Percentiles rank a stretch among this genome's conserved stretches.
Conservation (phyloP, 768 basidiomycete species). For the Leccinum broughii region DNA sequence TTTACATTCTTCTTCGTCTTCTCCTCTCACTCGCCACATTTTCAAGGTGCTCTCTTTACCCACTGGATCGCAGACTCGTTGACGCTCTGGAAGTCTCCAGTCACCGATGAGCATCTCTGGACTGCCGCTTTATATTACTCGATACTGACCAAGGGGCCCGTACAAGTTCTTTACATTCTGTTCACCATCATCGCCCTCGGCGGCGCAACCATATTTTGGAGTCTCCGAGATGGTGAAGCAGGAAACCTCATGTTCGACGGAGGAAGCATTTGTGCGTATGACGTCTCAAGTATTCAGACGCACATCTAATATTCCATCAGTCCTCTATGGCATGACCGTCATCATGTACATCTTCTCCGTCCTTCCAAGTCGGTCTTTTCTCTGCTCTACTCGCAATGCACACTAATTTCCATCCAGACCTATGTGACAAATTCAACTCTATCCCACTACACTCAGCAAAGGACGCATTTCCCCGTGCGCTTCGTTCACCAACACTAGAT, state of each 20-base stretch:
- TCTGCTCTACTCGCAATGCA: background rate
- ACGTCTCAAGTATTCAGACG: background rate
- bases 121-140: constrained; percentile 82
- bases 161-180: constrained; percentile 56
- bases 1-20: background rate
- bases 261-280: constrained; percentile 77
- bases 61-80: constrained; percentile 94
- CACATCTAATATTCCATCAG: constrained; percentile 39
- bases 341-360: constrained; percentile 76
- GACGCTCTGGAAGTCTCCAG: constrained; percentile 85
- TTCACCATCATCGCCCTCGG: constrained; percentile 58
- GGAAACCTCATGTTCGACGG: constrained; percentile 92
- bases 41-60: constrained; percentile 74
- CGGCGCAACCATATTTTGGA: constrained; percentile 71
- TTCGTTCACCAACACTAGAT: constrained; percentile 68
- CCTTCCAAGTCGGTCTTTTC: constrained; percentile 63
- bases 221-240: constrained; percentile 72
- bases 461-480: constrained; percentile 61
- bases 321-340: constrained; percentile 73
- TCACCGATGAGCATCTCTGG: constrained; percentile 84
- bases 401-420: constrained; percentile 39
- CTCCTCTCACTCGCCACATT: background rate
- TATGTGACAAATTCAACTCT: constrained; percentile 57
- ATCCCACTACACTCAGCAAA: constrained; percentile 53
- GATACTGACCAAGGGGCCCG: constrained; percentile 67